Conservation (phyloP, 2,329 filamentous ascomycete species). For the Neospermospora avenae region DNA sequence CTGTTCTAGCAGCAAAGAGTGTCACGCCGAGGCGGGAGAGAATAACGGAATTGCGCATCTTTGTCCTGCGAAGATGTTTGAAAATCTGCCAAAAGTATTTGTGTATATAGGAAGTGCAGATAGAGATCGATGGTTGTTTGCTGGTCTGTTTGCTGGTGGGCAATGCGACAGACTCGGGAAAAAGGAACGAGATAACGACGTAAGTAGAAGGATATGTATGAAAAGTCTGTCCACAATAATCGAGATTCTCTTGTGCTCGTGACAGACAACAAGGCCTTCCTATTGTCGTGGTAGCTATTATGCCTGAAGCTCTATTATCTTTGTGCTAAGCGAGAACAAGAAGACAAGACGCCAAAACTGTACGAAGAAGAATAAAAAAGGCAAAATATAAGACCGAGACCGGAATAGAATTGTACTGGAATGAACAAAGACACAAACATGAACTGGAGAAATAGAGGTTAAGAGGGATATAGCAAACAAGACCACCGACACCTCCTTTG, state of each 20-base stretch:
- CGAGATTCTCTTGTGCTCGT: neutral
- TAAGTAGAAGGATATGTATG: neutral
- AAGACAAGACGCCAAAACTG: neutral
- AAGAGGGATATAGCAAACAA: neutral
- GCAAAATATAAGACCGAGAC: neutral
- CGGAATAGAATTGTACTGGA: neutral
- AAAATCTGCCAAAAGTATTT: neutral
- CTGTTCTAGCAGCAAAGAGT: constrained; percentile 29
- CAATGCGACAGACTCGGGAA: constrained; percentile 16
- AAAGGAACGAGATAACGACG: neutral
- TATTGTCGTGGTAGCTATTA: constrained; percentile 5
- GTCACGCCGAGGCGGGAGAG: constrained; percentile 32
- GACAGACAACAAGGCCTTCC: neutral
- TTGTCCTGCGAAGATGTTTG: constrained; percentile 10
- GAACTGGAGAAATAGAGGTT: neutral
- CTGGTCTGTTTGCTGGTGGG: constrained; percentile 3
- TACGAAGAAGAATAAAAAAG: neutral
- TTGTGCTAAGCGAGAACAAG: constrained; percentile 1
- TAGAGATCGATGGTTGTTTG: neutral
- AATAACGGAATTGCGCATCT: constrained; percentile 25
- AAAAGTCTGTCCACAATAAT: too few species aligned
- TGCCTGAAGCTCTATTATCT: neutral
- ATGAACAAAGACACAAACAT: neutral
- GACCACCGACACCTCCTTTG: neutral
- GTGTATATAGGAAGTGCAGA: constrained; percentile 4